phyloP scores from a whole-genome alignment of 192 early-diverging fungal species.

The Obelidium mucronatum region DNA sequence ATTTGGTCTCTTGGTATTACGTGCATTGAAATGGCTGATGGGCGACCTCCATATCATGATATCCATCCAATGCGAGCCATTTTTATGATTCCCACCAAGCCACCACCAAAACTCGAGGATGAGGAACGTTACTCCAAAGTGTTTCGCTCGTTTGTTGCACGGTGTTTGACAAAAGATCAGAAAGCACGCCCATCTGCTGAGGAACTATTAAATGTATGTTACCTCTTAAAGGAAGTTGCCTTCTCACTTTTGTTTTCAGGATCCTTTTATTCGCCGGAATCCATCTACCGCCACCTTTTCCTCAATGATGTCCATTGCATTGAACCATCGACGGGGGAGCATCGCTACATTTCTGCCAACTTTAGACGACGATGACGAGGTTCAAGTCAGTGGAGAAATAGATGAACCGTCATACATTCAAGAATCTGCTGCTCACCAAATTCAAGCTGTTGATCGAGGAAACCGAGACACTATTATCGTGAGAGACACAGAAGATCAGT shows the following conservation, averaged over 20 bases:
- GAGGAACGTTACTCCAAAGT: constrained; percentile 49
- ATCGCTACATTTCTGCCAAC: background rate
- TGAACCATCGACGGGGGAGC: background rate
- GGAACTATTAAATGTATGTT: constrained; percentile 51
- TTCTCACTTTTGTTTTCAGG: constrained; percentile 28
- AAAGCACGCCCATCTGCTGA: constrained; percentile 54
- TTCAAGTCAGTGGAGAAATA: constrained; percentile 1
- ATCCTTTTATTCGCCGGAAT: constrained; percentile 53
- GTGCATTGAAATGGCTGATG: constrained; percentile 71
- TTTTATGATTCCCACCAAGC: constrained; percentile 69
- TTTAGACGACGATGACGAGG: constrained; percentile 6
- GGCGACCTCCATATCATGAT: constrained; percentile 65
- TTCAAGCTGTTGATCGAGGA: background rate
- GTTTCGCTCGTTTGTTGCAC: constrained; percentile 60
- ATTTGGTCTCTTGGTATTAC: constrained; percentile 72
- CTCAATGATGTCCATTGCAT: background rate
- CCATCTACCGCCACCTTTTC: constrained; percentile 9
- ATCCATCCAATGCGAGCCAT: constrained; percentile 72
- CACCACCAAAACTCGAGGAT: constrained; percentile 62
- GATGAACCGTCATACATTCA: background rate
- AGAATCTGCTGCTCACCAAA: background rate
- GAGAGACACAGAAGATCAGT: background rate
- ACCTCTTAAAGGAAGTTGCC: background rate
- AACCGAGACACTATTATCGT: background rate
- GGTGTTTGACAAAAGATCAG: constrained; percentile 67